These are phyloP conservation scores for Gaertneriomyces semiglobifer DNA, from an alignment of 192 early-diverging fungal genomes.

Conservation along the genomic window DNA sequence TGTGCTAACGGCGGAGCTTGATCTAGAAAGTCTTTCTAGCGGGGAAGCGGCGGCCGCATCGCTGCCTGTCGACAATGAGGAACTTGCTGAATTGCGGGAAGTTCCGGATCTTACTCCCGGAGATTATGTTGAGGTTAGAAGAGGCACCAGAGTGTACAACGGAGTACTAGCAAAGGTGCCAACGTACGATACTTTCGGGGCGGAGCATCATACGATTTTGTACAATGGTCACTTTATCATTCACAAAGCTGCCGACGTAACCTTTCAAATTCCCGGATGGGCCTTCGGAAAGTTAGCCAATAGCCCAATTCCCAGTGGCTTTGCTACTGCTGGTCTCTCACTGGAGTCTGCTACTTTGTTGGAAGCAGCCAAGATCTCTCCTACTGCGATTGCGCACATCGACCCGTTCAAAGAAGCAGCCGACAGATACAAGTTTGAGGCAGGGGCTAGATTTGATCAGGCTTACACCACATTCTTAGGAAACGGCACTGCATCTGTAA, in stretches of 20 bases:
- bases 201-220: slow-evolving; percentile 24
- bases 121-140: slow-evolving; percentile 41
- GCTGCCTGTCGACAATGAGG: no score
- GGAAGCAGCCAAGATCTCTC: slow-evolving; percentile 16
- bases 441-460: not conserved
- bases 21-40: no score
- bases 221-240: slow-evolving; percentile 28
- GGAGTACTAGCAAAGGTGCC: slow-evolving; percentile 8
- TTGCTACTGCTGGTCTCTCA: slow-evolving; percentile 22
- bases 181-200: not conserved
- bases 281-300: slow-evolving; percentile 19
- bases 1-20: no score
- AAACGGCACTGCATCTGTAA: slow-evolving; percentile 2
- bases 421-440: slow-evolving; percentile 13
- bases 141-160: slow-evolving; percentile 5
- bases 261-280: slow-evolving; percentile 36
- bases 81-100: not conserved
- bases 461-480: slow-evolving; percentile 20
- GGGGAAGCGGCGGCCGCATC: no score
- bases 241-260: slow-evolving; percentile 20
- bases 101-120: slow-evolving; percentile 23
- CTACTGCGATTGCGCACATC: slow-evolving; percentile 25
- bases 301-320: slow-evolving; percentile 2
- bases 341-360: slow-evolving; percentile 15
- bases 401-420: slow-evolving; percentile 28